Percentiles rank a stretch among this genome's conserved stretches.
These are phyloP conservation scores for Irpex lacteus DNA, from an alignment of 1,284 basidiomycete species.

Conservation along the genomic window DNA sequence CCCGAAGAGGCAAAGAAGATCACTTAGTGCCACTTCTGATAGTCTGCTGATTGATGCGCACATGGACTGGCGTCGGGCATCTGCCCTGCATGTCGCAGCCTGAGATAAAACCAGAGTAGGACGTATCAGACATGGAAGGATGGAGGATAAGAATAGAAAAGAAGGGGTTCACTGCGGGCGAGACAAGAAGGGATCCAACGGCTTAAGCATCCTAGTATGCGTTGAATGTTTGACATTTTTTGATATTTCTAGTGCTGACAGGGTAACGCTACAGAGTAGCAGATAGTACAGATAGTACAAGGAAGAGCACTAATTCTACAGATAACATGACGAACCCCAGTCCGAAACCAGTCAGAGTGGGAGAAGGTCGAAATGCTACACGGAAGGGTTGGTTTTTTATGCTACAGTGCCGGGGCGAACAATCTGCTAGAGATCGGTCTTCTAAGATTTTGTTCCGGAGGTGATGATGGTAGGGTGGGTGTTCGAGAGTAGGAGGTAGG, in stretches of 20 bases:
- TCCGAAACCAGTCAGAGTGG: constrained; percentile 7
- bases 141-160: not conserved
- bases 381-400: not conserved
- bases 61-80: not conserved
- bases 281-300: not conserved
- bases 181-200: not conserved
- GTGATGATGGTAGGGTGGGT: not conserved
- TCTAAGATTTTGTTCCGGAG: not conserved
- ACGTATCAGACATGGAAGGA: not conserved
- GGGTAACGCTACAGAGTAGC: not conserved
- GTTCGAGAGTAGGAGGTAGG: not conserved
- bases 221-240: not conserved
- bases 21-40: not conserved
- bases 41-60: not conserved
- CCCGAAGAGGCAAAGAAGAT: not conserved
- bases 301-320: not conserved
- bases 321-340: constrained; percentile 2
- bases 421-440: constrained; percentile 2
- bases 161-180: not conserved
- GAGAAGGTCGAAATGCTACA: not conserved
- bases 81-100: not conserved
- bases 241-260: not conserved
- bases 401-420: not conserved
- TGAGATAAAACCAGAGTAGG: not conserved
- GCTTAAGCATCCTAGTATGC: too few species aligned